Evolutionary conservation across 306 rosid species (phyloP).

Genomic region (Castanea crenata): DNA sequence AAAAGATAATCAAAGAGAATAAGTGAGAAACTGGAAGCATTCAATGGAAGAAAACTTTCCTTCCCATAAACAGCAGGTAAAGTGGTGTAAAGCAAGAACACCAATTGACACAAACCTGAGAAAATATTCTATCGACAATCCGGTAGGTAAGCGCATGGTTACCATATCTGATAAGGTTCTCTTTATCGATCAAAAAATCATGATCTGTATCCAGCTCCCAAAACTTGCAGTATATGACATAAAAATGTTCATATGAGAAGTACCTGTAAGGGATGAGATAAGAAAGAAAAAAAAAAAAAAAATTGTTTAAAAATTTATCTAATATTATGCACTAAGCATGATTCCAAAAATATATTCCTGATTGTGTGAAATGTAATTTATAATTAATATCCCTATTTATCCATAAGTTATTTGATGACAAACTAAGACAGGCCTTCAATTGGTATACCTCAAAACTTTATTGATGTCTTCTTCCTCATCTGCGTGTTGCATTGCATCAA

Average conservation of each 20-base stretch:
- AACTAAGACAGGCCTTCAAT: slow-evolving; percentile 7
- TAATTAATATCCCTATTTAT: neutral
- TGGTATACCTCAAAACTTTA: slow-evolving; percentile 89
- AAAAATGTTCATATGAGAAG: slow-evolving; percentile 97
- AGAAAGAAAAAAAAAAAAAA: neutral
- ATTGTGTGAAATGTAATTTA: slow-evolving; percentile 11
- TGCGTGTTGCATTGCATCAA: slow-evolving; percentile 99
- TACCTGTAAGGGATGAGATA: slow-evolving; percentile 48
- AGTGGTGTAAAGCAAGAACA: slow-evolving; percentile 26
- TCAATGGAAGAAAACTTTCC: neutral
- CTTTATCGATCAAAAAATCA: slow-evolving; percentile 96
- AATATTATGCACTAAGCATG: neutral
- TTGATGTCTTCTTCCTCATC: slow-evolving; percentile 99
- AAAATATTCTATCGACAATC: slow-evolving; percentile 97
- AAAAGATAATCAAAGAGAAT: neutral
- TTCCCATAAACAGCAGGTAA: slow-evolving; percentile 17
- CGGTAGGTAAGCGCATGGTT: slow-evolving; percentile 98
- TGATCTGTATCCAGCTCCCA: slow-evolving; percentile 99
- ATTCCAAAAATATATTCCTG: neutral
- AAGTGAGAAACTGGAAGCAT: neutral
- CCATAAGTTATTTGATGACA: slow-evolving; percentile 7
- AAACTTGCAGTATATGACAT: slow-evolving; percentile 98
- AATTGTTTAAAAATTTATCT: neutral
- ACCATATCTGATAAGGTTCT: slow-evolving; percentile 97
- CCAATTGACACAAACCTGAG: slow-evolving; percentile 72